Evolutionary conservation across 768 basidiomycete genomes (phyloP).

Genomic region (Serendipita indica): DNA sequence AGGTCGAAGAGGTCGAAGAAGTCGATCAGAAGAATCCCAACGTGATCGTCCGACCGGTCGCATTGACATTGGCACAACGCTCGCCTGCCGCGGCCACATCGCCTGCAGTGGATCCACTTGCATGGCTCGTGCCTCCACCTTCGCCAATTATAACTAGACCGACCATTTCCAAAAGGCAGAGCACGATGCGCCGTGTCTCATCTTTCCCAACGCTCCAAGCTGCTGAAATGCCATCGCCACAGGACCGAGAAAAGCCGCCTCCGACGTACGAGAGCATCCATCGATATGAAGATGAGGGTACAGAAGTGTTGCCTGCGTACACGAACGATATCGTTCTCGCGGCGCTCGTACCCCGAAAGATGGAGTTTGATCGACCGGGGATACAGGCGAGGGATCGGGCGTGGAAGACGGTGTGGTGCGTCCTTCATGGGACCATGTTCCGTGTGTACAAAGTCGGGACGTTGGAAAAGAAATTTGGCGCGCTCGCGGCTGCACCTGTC

Average conservation of each 20-base stretch:
- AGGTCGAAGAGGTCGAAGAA: constrained; percentile 10
- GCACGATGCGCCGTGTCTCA: constrained; percentile 52
- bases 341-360: constrained; percentile 74
- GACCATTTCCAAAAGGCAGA: constrained; percentile 35
- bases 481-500: constrained; percentile 14
- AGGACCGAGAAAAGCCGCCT: constrained; percentile 20
- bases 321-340: constrained; percentile 68
- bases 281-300: constrained; percentile 56
- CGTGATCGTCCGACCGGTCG: not conserved
- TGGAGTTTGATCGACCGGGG: constrained; percentile 81
- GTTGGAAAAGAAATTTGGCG: constrained; percentile 6
- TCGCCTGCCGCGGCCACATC: constrained; percentile 12
- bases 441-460: constrained; percentile 45
- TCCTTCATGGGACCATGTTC: constrained; percentile 85
- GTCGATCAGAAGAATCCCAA: not conserved
- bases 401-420: constrained; percentile 79
- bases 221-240: constrained; percentile 6
- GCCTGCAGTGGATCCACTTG: not conserved
- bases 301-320: constrained; percentile 66
- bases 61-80: constrained; percentile 16
- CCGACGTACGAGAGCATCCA: constrained; percentile 21
- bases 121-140: not conserved
- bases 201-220: constrained; percentile 1
- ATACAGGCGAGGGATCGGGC: constrained; percentile 80
- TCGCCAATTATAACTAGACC: constrained; percentile 5